These are phyloP conservation scores for Bullera alba DNA, from an alignment of 768 basidiomycete species.

Conservation along the genomic window DNA sequence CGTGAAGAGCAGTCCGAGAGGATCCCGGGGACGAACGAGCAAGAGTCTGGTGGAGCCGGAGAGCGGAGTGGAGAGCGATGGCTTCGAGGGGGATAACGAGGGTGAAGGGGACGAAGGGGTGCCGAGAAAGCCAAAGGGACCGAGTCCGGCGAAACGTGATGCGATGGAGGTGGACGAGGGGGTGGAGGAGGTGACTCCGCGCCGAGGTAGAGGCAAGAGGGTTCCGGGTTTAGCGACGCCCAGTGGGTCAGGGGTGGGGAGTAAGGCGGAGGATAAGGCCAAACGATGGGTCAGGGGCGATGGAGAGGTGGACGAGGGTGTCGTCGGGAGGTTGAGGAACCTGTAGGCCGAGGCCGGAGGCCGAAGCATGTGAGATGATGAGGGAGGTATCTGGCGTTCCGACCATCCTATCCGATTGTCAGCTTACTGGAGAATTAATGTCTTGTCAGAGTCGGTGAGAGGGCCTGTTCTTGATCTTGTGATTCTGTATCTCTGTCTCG, in stretches of 20 bases:
- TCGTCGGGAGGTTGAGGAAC: background rate
- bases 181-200: background rate
- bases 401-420: too few relatives aligned
- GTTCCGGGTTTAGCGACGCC: background rate
- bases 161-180: background rate
- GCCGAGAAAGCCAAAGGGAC: background rate
- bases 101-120: background rate
- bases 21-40: background rate
- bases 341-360: too few relatives aligned
- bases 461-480: too few relatives aligned
- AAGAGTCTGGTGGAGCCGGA: background rate
- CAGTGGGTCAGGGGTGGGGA: background rate
- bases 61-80: background rate
- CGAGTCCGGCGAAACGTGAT: background rate
- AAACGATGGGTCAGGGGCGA: background rate
- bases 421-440: too few relatives aligned
- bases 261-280: background rate
- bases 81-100: background rate
- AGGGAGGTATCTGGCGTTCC: too few relatives aligned
- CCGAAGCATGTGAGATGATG: too few relatives aligned
- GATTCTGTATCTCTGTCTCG: too few relatives aligned
- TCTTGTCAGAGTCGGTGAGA: too few relatives aligned
- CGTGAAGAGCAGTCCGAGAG: background rate
- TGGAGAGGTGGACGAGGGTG: background rate
- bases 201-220: background rate